Conservation (phyloP, 768 basidiomycete genomes). For the Holtermannia corniformis region DNA sequence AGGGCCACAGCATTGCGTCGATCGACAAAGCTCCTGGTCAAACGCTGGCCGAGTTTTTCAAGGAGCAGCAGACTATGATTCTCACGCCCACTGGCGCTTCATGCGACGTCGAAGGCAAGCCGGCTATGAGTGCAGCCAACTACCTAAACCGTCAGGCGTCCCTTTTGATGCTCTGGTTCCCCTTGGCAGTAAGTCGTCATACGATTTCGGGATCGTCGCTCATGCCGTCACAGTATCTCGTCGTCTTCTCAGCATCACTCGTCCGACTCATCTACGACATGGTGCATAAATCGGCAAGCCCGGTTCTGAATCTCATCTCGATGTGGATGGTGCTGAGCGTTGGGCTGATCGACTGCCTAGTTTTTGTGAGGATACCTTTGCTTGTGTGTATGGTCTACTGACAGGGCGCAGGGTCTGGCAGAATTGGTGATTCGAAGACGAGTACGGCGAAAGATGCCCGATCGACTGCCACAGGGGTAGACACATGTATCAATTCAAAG, state of each 20-base stretch:
- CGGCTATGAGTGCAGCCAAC: constrained; percentile 30
- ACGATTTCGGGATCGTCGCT: not conserved
- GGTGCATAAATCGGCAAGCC: constrained; percentile 17
- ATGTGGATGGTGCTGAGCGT: constrained; percentile 36
- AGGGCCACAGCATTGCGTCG: constrained; percentile 1
- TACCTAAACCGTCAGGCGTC: constrained; percentile 41
- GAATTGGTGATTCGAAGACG: constrained; percentile 29
- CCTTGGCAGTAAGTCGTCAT: constrained; percentile 32
- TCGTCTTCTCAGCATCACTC: constrained; percentile 36
- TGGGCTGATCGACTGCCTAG: constrained; percentile 33
- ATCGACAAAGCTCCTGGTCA: constrained; percentile 7
- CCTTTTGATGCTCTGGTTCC: constrained; percentile 40
- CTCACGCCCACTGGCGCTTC: not conserved
- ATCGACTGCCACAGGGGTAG: too few relatives aligned
- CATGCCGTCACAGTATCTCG: constrained; percentile 24
- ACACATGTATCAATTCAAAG: too few relatives aligned
- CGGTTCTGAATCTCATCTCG: constrained; percentile 24
- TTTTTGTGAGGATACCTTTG: constrained; percentile 41
- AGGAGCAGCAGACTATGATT: constrained; percentile 17
- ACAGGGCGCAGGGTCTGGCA: constrained; percentile 26
- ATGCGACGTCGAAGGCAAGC: not conserved
- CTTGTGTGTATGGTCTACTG: constrained; percentile 1
- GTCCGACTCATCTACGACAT: constrained; percentile 37
- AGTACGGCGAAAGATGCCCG: constrained; percentile 34
- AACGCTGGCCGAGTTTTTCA: constrained; percentile 34